A percentile compares a stretch with the other conserved stretches of the same genome.
These are phyloP conservation scores for Fusarium sp. DNA, from an alignment of 2,329 filamentous ascomycete genomes.

Conservation along the genomic window DNA sequence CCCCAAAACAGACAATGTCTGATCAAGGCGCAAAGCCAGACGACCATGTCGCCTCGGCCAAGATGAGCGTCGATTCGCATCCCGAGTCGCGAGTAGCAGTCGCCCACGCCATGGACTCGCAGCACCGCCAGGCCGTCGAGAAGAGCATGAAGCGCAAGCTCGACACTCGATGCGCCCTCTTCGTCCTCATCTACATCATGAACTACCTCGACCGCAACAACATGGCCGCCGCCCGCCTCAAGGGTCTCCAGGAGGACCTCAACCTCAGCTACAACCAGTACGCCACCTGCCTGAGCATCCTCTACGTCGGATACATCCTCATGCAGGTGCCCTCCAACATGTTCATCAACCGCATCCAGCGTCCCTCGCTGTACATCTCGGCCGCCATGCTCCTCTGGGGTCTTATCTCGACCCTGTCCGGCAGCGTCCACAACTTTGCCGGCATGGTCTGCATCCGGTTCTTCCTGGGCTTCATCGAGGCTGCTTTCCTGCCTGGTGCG, in stretches of 20 bases:
- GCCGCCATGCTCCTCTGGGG: constrained; percentile 71
- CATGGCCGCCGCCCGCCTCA: constrained; percentile 74
- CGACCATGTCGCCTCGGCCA: constrained; percentile 34
- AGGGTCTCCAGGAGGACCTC: constrained; percentile 73
- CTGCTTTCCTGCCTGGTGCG: constrained; percentile 73
- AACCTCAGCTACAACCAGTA: constrained; percentile 69
- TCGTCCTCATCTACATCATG: constrained; percentile 80
- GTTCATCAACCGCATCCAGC: constrained; percentile 65
- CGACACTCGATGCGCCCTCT: constrained; percentile 74
- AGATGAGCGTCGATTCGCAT: constrained; percentile 36
- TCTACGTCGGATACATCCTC: constrained; percentile 75
- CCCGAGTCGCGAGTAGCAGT: constrained; percentile 14
- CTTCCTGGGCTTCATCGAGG: constrained; percentile 72
- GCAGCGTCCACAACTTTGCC: constrained; percentile 63
- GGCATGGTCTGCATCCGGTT: constrained; percentile 69
- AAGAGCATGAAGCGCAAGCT: constrained; percentile 77
- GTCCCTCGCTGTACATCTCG: constrained; percentile 65
- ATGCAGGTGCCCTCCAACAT: constrained; percentile 73
- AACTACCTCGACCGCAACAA: constrained; percentile 80
- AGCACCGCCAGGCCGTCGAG: constrained; percentile 69
- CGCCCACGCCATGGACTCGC: constrained; percentile 53
- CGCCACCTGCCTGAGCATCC: constrained; percentile 71
- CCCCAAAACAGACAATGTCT: constrained; percentile 28
- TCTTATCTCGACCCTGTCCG: constrained; percentile 68
- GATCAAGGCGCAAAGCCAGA: constrained; percentile 24